Evolutionary conservation across 1,139 yeast species (phyloP), one percentile per base, ranked within the genome.

Genomic region (Debaryomyces subglobosus): DNA sequence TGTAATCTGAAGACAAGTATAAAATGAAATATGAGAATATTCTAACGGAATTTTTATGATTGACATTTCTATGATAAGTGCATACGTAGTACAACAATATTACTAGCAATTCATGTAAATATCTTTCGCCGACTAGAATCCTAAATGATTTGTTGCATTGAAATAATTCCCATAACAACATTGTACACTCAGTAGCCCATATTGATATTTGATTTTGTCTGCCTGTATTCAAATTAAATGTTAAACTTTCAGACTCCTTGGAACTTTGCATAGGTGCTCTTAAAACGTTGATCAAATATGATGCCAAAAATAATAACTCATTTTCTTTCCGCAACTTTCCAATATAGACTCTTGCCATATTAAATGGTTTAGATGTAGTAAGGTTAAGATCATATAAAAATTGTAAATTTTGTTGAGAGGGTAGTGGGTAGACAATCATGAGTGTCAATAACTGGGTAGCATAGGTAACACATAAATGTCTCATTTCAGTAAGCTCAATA

Each of bases 141-240:
- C 77, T 77, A 56, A 85, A 83, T 30, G 61, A 60, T 49, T 70
- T 72, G 65, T 92, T 92, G 56, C 91, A 85, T 62, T 89, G 95
- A 35, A 82, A 69, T 45, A 90, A 66, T 59, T 89, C 96, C 89
- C 96, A 89, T 18, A 87, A 60, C 7, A 92, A 62, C 65, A 87
- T 77, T 3, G 82, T 63, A 20, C 81, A 62, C 57, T 88, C 94
- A 2, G 69, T 63, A 3, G 81, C 64, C 82, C 87, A 78, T 1
- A 75, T 57, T 0, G 84, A 74, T 1, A 85, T 72, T 9, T 65
- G 67, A 3, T 68, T 45, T 32, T 47, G 51, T 4, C 59, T 45
- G 5, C 60, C 49, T 36, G 52, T 47, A n/a, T 48, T 52, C 13
- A 64, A 43, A 9, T 59, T 44, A 43, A 63, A 61, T 38, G 56